Percentiles rank a stretch among this genome's conserved stretches.
Conservation (phyloP, 208 protist species). For the Crithidia mellificae region DNA sequence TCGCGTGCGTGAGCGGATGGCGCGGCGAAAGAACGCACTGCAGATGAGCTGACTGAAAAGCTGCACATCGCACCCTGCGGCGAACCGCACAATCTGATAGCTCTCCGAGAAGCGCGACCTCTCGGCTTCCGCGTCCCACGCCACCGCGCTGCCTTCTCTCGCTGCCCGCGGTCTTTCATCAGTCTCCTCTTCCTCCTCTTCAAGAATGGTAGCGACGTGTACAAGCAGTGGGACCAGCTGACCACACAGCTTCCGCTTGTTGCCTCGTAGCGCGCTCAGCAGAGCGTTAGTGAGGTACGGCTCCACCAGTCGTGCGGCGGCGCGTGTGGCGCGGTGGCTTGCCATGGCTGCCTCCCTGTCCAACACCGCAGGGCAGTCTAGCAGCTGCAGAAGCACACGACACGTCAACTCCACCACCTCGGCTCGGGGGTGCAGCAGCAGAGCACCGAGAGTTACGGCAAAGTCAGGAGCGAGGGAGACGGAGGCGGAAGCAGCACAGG, state of each 20-base stretch:
- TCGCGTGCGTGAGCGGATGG: not conserved
- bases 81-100: slow-evolving; percentile 25
- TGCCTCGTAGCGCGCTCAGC: not conserved
- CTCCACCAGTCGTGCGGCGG: slow-evolving; percentile 26
- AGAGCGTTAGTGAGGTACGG: slow-evolving; percentile 52
- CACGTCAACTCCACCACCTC: slow-evolving; percentile 39
- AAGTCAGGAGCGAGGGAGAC: no score
- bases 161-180: no score
- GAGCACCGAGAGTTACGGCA: slow-evolving; percentile 23
- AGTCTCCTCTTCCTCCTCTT: not conserved
- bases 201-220: not conserved
- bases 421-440: slow-evolving; percentile 40
- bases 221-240: slow-evolving; percentile 34
- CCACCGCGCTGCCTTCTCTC: not conserved
- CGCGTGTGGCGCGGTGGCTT: slow-evolving; percentile 4
- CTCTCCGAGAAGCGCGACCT: not conserved
- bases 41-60: slow-evolving; percentile 19
- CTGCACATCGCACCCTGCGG: slow-evolving; percentile 10
- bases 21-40: slow-evolving; percentile 2
- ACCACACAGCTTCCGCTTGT: slow-evolving; percentile 17
- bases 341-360: slow-evolving; percentile 2
- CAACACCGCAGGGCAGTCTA: not conserved
- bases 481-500: not conserved
- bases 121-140: not conserved
- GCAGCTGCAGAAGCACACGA: slow-evolving; percentile 26